Base-by-base conservation (phyloP, 2,329 filamentous ascomycete genomes). In the Ophiostoma populinum region DNA sequence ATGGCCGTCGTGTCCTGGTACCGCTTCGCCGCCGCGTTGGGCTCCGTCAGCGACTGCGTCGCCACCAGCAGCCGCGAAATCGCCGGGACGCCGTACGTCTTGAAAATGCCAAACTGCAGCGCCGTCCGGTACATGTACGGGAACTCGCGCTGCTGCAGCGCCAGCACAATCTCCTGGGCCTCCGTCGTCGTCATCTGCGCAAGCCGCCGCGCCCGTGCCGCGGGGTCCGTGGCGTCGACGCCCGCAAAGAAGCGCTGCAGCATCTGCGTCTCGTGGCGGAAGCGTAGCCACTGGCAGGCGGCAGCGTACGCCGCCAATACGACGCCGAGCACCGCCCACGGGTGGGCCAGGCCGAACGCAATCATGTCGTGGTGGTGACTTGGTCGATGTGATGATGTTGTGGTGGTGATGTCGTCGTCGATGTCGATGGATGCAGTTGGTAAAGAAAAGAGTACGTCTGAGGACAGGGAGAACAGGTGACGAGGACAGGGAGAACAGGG, bases 161-260 rank as follows among this genome's bases (percentile, higher is more conserved):
- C 48, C 39, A 53, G 50, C 12, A 62, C 46, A 40, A 66, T 59
- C 36, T 53, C 50, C 38, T 61, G 58, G 6, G 65, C 61, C 34
- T 67, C 56, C 40, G 52, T 41, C 27, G 55, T 52, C 12, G 55
- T 60, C 59, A 62, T 62, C 9, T 20, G 17, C 6, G 10, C 12
- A 10, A 30, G 17, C n/a, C 34, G 44, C 41, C 8, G 51, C 46
- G 7, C 61, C 36, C 5, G 57, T 58, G 7, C 42, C 42, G 10
- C 56, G 55, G 40, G 55, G 48, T 5, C 49, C 40, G 41, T 52
- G 24, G 16, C 15, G 19, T 32, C 22, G 24, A 32, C 29, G 19
- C 11, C 6, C 11, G 6, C 28, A 20, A 30, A 30, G 28, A 30
- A 49, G 20, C 45, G 45, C 27, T 46, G 44, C n/a, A 45, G 49